phyloP scores from a whole-genome alignment of 1,284 basidiomycete species.

The Moniliella sp. region DNA sequence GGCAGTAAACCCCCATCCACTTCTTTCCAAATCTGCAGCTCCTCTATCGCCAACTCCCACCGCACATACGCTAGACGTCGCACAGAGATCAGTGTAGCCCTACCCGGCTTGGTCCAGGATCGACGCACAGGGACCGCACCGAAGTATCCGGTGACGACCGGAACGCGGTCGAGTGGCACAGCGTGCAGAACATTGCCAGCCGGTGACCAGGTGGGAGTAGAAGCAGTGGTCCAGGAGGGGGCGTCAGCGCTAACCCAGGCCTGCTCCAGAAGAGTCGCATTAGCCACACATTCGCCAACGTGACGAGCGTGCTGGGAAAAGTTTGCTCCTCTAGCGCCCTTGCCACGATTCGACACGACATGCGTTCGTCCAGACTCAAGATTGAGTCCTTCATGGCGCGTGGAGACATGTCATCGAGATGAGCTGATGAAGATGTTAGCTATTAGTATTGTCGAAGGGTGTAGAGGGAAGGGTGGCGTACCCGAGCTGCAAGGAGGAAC shows the following conservation, averaged over 20 bases:
- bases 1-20: slow-evolving; percentile 97
- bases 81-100: slow-evolving; percentile 77
- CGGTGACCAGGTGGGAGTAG: slow-evolving; percentile 56
- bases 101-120: slow-evolving; percentile 75
- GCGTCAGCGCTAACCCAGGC: slow-evolving; percentile 13
- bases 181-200: slow-evolving; percentile 54
- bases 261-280: too few species aligned
- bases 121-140: slow-evolving; percentile 81
- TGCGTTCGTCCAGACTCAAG: slow-evolving; percentile 71
- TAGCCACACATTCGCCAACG: slow-evolving; percentile 63
- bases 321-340: slow-evolving; percentile 46
- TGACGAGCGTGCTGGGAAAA: slow-evolving; percentile 69
- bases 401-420: slow-evolving; percentile 94
- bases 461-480: too few species aligned
- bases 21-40: slow-evolving; percentile 98
- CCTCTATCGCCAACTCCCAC: slow-evolving; percentile 56
- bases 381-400: slow-evolving; percentile 79
- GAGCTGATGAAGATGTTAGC: slow-evolving; percentile 1
- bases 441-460: not conserved
- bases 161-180: slow-evolving; percentile 46
- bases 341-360: slow-evolving; percentile 77
- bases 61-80: slow-evolving; percentile 70
- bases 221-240: slow-evolving; percentile 65
- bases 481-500: slow-evolving; percentile 72
- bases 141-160: slow-evolving; percentile 54